Evolutionary conservation across 768 basidiomycete genomes (phyloP), one percentile per base, ranked within the genome.

Genomic region (Boletus fagicola): DNA sequence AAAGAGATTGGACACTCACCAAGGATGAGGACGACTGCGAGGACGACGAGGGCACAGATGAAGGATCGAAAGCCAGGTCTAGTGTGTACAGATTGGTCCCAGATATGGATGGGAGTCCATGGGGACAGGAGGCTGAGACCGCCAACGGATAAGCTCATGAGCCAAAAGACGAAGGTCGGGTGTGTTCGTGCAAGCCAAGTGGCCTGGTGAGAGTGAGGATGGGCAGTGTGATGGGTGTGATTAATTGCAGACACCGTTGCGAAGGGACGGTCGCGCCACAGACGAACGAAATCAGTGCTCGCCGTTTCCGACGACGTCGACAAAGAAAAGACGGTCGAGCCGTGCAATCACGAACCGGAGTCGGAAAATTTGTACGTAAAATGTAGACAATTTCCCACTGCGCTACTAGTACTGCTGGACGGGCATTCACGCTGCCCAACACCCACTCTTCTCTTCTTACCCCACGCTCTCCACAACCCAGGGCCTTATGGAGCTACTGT

Each of bases 21-120:
- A 48, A 93, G 79, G 64, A 92, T 79, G 65, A 88, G 78, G 63
- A 84, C 68, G 64, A 91, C 79, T 66, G 86, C 83, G 72, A 81
- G 74, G 66, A 87, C 83, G 63, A 92, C 80, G 68, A 87, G 75
- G 56, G 83, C 78, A 65, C 84, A 85, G 72, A 92, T 79, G 65
- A 89, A 76, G 62, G 87, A 86, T 74, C 83, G 82, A 69, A 88
- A 72, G 69, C 88, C 87, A 54, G 83, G 78, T 68, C 82, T 83
- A 61, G 78, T 77, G 62, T 81, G 71, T 61, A 85, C 70, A 59
- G 79, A 65, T 63, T 76, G 73, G 62, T 81, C 74, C 65, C 82
- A 77, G 60, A 82, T 76, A 62, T 78, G 71, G 63, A 83, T 74
- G 20, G 82, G 81, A 40, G 77, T 79, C 70, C 79, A 81, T 64